Evolutionary conservation across 2,329 filamentous ascomycete genomes (phyloP).

Genomic region (Diaporthe aspalathi): DNA sequence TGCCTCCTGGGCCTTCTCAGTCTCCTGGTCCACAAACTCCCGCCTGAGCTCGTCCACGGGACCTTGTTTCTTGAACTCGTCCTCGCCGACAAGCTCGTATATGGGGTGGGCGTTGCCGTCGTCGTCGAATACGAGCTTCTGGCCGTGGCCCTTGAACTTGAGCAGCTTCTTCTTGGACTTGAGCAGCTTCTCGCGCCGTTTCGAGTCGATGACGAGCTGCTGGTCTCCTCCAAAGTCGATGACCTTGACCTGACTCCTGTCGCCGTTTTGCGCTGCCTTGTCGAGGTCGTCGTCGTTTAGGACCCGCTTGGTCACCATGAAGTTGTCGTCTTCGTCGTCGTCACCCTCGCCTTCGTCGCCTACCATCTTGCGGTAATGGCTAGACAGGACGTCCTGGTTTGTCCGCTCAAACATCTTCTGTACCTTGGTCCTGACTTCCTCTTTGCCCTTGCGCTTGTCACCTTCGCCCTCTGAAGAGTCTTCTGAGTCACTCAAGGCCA

Average conservation of each 20-base stretch:
- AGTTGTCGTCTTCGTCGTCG: constrained; percentile 80
- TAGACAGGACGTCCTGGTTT: constrained; percentile 95
- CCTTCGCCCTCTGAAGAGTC: constrained; percentile 61
- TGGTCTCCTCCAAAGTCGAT: constrained; percentile 76
- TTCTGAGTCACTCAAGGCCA: constrained; percentile 72
- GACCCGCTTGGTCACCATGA: constrained; percentile 90
- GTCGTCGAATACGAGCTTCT: constrained; percentile 91
- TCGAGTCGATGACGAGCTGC: constrained; percentile 88
- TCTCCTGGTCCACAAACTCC: constrained; percentile 82
- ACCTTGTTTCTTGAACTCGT: constrained; percentile 80
- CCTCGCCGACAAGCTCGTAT: constrained; percentile 90
- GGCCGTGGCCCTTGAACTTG: constrained; percentile 88
- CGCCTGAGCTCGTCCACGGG: constrained; percentile 79
- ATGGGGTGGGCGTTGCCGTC: constrained; percentile 86
- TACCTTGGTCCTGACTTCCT: constrained; percentile 89
- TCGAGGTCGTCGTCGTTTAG: constrained; percentile 76
- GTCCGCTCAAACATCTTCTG: constrained; percentile 98
- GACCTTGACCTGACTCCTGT: constrained; percentile 62
- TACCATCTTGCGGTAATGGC: constrained; percentile 91
- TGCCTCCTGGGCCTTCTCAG: constrained; percentile 75
- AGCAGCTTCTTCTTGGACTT: constrained; percentile 94
- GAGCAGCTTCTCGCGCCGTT: constrained; percentile 94
- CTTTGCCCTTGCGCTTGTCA: constrained; percentile 70
- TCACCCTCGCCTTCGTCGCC: constrained; percentile 58
- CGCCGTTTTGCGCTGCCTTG: constrained; percentile 59